Percentiles rank a stretch among this genome's conserved stretches.
Evolutionary conservation across 306 rosid species (phyloP).

Genomic region (Ceratonia siliqua): DNA sequence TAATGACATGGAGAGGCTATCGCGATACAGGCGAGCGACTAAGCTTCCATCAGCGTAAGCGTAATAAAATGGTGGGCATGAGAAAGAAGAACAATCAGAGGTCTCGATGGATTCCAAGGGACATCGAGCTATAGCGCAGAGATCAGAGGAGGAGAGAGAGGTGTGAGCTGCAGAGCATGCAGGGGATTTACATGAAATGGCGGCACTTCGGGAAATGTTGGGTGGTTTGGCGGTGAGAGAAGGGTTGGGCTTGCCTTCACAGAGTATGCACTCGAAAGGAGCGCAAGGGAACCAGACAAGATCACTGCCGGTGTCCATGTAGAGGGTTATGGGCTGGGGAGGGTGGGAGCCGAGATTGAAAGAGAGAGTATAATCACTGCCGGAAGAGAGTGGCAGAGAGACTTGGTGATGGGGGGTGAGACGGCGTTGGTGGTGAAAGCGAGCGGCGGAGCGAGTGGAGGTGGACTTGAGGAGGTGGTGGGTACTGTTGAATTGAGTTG

Average conservation of each 20-base stretch:
- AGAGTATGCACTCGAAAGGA: conserved; percentile 89
- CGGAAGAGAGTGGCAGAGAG: conserved; percentile 82
- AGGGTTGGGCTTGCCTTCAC: conserved; percentile 74
- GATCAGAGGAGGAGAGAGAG: conserved; percentile 53
- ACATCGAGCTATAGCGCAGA: conserved; percentile 83
- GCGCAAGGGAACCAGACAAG: conserved; percentile 94
- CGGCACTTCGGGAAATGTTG: conserved; percentile 40
- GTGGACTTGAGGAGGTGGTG: conserved; percentile 78
- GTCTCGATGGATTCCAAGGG: conserved; percentile 75
- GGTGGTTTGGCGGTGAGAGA: conserved; percentile 38
- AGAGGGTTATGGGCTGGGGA: conserved; percentile 68
- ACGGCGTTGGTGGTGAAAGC: conserved; percentile 55
- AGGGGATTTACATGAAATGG: conserved; percentile 63
- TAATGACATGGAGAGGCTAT: conserved; percentile 48
- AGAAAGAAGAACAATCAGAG: conserved; percentile 60
- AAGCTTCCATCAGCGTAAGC: conserved; percentile 94
- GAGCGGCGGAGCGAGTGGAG: conserved; percentile 59
- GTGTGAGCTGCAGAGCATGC: conserved; percentile 79
- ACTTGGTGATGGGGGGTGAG: conserved; percentile 41
- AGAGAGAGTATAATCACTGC: conserved; percentile 86
- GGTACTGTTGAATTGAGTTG: conserved; percentile 62
- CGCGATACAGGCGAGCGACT: conserved; percentile 57
- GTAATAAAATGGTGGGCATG: conserved; percentile 85
- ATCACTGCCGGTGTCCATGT: conserved; percentile 98
- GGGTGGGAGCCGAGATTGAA: conserved; percentile 56